Conservation (phyloP, 108 stramenopile species). For the Nitzschia inconspicua region DNA sequence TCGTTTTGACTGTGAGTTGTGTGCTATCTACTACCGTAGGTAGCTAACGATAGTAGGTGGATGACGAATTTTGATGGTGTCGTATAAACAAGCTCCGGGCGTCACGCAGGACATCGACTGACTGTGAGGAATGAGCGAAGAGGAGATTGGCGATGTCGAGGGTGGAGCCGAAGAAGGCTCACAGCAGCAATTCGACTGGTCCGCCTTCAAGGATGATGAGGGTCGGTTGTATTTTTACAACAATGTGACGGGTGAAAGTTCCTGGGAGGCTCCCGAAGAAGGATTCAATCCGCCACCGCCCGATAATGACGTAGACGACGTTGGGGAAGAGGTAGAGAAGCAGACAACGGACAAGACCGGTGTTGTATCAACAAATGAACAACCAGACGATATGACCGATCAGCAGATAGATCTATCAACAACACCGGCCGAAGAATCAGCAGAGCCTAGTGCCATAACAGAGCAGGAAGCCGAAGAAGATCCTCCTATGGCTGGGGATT, state of each 20-base stretch:
- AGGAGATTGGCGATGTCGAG: not conserved
- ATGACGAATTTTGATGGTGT: no score
- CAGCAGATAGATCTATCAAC: no score
- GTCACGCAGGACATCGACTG: no score
- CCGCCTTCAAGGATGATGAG: conserved; percentile 44
- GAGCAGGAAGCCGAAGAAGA: not conserved
- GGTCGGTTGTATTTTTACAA: conserved; percentile 74
- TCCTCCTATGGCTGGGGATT: not conserved
- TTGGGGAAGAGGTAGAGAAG: not conserved
- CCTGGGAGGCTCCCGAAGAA: conserved; percentile 67
- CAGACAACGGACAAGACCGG: not conserved
- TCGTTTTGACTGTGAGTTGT: no score
- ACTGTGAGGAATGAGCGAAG: not conserved
- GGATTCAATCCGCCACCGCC: conserved; percentile 35
- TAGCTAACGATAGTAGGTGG: no score
- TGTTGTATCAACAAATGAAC: no score
- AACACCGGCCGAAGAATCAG: no score
- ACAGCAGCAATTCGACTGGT: no score
- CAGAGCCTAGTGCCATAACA: not conserved
- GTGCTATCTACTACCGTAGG: no score
- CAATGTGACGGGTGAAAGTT: conserved; percentile 48
- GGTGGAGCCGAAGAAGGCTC: no score
- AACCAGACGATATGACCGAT: no score
- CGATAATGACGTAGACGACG: not conserved
- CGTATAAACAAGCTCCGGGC: no score